Conservation (phyloP, 1,139 yeast genomes). For the Maudiozyma humilis region DNA sequence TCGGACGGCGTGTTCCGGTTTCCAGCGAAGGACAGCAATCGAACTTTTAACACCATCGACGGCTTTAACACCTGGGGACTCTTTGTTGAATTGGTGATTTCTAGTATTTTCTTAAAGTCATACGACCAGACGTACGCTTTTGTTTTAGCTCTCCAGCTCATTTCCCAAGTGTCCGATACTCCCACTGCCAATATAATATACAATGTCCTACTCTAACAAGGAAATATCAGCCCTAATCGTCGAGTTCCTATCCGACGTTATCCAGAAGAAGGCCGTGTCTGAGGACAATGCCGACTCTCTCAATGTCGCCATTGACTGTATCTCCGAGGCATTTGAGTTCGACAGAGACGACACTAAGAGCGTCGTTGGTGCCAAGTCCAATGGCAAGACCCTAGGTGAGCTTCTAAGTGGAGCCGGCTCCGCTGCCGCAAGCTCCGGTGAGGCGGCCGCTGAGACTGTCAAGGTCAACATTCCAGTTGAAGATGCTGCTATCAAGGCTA, state of each 20-base stretch:
- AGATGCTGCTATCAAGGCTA: slow-evolving; percentile 46
- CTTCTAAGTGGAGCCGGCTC: slow-evolving; percentile 24
- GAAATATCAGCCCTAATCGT: slow-evolving; percentile 72
- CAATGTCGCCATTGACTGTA: slow-evolving; percentile 90
- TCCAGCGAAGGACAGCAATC: too few species aligned
- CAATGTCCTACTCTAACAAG: slow-evolving; percentile 36
- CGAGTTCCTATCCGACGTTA: slow-evolving; percentile 56
- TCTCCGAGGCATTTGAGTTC: slow-evolving; percentile 78
- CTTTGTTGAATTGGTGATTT: too few species aligned
- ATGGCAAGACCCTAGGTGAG: slow-evolving; percentile 42
- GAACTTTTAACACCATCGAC: too few species aligned
- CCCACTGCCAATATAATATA: too few species aligned
- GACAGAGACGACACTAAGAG: slow-evolving; percentile 40
- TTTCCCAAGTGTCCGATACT: too few species aligned
- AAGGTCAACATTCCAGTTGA: slow-evolving; percentile 39
- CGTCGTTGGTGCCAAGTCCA: slow-evolving; percentile 35
- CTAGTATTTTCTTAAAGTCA: too few species aligned
- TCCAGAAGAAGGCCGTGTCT: slow-evolving; percentile 54
- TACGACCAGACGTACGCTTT: too few species aligned
- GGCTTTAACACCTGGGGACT: too few species aligned
- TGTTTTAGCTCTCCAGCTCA: too few species aligned
- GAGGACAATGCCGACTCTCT: slow-evolving; percentile 85
- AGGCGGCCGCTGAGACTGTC: slow-evolving; percentile 27
- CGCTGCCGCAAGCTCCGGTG: slow-evolving; percentile 6
- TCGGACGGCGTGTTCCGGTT: too few species aligned